Evolutionary conservation across 352 stramenopile species (phyloP).

Genomic region (Thalassiosira gravida): DNA sequence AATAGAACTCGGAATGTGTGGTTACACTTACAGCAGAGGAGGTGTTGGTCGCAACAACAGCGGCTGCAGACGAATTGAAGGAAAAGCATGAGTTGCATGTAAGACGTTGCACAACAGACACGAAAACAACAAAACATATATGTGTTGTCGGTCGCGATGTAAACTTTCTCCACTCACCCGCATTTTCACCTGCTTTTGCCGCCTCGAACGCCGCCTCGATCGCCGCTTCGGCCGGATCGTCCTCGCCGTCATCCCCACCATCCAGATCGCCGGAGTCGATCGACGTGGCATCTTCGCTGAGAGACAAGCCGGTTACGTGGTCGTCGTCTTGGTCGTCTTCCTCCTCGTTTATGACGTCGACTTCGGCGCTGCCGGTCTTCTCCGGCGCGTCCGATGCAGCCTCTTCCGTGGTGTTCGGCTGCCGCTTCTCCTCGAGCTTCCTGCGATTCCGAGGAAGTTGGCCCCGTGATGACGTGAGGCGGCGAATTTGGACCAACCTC

Average conservation of each 20-base stretch:
- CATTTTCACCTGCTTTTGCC: constrained; percentile 62
- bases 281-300: background rate
- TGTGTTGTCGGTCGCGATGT: no score
- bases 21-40: no score
- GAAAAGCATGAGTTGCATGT: no score
- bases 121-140: background rate
- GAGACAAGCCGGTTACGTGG: no score
- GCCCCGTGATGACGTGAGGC: background rate
- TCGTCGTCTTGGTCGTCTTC: no score
- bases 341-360: no score
- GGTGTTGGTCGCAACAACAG: no score
- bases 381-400: no score
- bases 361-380: no score
- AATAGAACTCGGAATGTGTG: no score
- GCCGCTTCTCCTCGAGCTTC: constrained; percentile 1
- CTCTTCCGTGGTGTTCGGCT: constrained; percentile 8
- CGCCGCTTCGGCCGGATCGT: constrained; percentile 41
- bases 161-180: constrained; percentile 38
- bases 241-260: constrained; percentile 18
- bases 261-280: constrained; percentile 4
- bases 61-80: no score
- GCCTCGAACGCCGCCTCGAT: constrained; percentile 64
- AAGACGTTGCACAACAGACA: background rate
- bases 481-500: background rate
- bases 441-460: constrained; percentile 7